Evolutionary conservation across 2,329 filamentous ascomycete species (phyloP).

Genomic region (Penicillium sp.): DNA sequence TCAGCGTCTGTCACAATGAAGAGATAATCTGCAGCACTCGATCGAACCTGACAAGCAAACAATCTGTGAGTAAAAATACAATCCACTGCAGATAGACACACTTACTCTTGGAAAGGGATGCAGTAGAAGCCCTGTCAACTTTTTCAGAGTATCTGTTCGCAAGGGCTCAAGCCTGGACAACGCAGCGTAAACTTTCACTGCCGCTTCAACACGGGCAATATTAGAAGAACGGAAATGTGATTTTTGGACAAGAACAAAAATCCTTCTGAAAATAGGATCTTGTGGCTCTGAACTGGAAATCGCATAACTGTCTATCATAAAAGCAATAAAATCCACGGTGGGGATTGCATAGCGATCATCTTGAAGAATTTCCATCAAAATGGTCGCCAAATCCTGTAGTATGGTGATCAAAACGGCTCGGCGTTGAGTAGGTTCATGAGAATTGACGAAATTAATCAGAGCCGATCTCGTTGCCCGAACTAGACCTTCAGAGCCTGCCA

Average conservation of each 20-base stretch:
- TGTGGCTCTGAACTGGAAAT: conserved; percentile 48
- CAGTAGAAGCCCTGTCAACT: conserved; percentile 72
- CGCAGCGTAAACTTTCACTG: conserved; percentile 76
- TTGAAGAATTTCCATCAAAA: conserved; percentile 57
- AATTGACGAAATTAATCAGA: conserved; percentile 42
- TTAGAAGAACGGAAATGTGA: conserved; percentile 82
- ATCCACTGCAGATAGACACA: conserved; percentile 1
- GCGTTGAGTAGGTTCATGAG: conserved; percentile 31
- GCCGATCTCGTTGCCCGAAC: conserved; percentile 48
- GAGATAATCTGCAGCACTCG: conserved; percentile 40
- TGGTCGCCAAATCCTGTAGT: conserved; percentile 57
- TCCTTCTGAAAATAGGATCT: conserved; percentile 56
- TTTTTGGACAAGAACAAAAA: conserved; percentile 75
- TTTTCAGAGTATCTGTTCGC: conserved; percentile 63
- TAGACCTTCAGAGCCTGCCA: conserved; percentile 50
- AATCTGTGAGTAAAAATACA: neutral
- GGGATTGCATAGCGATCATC: conserved; percentile 76
- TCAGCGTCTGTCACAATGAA: conserved; percentile 39
- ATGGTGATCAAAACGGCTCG: conserved; percentile 49
- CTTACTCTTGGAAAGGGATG: conserved; percentile 83
- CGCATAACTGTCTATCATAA: conserved; percentile 70
- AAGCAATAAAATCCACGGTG: conserved; percentile 75
- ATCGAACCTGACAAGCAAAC: conserved; percentile 37
- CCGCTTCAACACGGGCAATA: conserved; percentile 79
- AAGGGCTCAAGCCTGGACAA: conserved; percentile 62